These are phyloP conservation scores for Vaccinium corymbosum DNA, from an alignment of 148 eudicot genomes.

Conservation along the genomic window DNA sequence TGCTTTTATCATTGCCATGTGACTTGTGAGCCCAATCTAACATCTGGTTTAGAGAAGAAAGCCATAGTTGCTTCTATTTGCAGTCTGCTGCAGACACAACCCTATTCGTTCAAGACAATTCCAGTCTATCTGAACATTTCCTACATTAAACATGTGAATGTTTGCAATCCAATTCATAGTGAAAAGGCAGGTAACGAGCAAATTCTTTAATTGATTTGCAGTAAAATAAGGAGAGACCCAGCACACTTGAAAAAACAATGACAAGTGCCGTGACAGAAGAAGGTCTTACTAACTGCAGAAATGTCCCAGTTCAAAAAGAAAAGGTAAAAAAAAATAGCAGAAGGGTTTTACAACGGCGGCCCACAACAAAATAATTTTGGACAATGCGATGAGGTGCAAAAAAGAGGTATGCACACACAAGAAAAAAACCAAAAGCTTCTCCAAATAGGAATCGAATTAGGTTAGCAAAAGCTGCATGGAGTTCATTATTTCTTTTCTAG, in stretches of 20 bases:
- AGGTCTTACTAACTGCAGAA: not conserved
- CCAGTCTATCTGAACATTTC: slow-evolving; percentile 1
- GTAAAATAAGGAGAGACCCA: not conserved
- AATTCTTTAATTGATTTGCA: not conserved
- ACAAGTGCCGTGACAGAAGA: not conserved
- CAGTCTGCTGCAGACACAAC: not conserved
- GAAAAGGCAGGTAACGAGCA: not conserved
- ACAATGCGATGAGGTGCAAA: not conserved
- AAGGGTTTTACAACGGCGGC: not conserved
- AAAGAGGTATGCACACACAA: not conserved
- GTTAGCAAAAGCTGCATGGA: not conserved
- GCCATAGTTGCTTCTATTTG: not conserved
- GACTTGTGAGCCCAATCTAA: not conserved
- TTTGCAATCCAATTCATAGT: not conserved
- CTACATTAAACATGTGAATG: not conserved
- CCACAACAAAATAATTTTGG: not conserved
- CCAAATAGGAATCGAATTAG: not conserved
- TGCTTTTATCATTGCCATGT: not conserved
- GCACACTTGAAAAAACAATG: not conserved
- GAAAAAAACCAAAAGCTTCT: not conserved
- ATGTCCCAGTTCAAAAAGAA: too few relatives aligned
- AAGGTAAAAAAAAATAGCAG: not conserved
- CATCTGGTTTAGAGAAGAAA: not conserved
- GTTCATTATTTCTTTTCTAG: not conserved
- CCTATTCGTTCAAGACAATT: not conserved